phyloP scores from a whole-genome alignment of 495 filamentous ascomycete species.

The Parathielavia hyrcaniae region DNA sequence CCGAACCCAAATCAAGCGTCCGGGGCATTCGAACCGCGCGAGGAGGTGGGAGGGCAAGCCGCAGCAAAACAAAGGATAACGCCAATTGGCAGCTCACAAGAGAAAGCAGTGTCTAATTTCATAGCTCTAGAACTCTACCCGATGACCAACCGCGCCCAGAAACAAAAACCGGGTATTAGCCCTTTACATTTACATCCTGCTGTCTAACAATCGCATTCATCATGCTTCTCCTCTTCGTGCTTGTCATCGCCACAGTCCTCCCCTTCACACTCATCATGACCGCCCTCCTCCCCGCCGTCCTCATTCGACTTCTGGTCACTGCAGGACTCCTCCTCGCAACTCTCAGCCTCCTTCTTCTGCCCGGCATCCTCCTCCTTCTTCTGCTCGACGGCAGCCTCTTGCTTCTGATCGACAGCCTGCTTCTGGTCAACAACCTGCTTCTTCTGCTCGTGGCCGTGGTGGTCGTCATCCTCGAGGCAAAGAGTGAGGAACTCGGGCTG shows the following conservation, averaged over 20 bases:
- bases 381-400: too few relatives aligned
- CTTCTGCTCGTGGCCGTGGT: not conserved
- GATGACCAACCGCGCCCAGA: not conserved
- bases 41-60: too few relatives aligned
- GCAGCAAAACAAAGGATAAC: too few relatives aligned
- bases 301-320: not conserved
- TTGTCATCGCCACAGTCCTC: not conserved
- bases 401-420: too few relatives aligned
- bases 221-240: not conserved
- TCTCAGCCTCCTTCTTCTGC: not conserved
- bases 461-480: not conserved
- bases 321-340: not conserved
- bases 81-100: not conserved
- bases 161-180: constrained; percentile 4
- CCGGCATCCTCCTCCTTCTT: too few relatives aligned
- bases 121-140: not conserved
- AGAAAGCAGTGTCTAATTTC: constrained; percentile 3
- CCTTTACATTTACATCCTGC: constrained; percentile 1
- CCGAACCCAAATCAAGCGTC: too few relatives aligned
- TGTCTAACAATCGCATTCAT: not conserved
- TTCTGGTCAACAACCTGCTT: too few relatives aligned
- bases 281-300: not conserved
- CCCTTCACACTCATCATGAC: not conserved
- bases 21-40: too few relatives aligned
- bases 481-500: not conserved